Conservation (phyloP, 2,329 filamentous ascomycete species). For the Torrubiellomyces zombiae region DNA sequence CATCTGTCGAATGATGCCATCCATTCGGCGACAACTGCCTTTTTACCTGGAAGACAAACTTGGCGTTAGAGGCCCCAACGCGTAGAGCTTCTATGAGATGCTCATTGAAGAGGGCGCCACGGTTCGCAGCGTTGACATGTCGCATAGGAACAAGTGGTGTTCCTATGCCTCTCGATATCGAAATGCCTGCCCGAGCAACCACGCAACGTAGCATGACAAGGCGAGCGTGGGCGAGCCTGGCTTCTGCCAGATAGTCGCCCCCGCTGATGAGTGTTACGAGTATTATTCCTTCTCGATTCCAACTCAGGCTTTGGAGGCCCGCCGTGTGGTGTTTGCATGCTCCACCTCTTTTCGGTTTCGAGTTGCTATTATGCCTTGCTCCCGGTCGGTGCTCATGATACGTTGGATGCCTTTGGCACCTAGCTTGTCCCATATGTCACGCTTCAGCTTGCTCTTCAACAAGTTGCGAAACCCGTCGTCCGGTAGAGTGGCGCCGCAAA, state of each 20-base stretch:
- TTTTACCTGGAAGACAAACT: slow-evolving; percentile 26
- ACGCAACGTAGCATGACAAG: no score
- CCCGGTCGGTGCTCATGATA: slow-evolving; percentile 13
- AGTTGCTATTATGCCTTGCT: slow-evolving; percentile 12
- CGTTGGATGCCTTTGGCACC: slow-evolving; percentile 1
- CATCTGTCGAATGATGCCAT: slow-evolving; percentile 30
- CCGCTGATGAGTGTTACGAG: no score
- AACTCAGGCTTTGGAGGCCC: slow-evolving; percentile 1
- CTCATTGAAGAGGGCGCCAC: slow-evolving; percentile 35
- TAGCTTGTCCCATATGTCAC: slow-evolving; percentile 1
- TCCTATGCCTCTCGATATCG: no score
- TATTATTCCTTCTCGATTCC: not conserved
- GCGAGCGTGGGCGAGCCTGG: no score
- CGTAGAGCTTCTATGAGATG: slow-evolving; percentile 16
- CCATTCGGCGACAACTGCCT: slow-evolving; percentile 22
- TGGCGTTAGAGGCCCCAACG: slow-evolving; percentile 18
- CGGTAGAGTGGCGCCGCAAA: slow-evolving; percentile 24
- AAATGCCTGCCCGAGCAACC: no score
- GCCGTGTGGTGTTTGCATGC: slow-evolving; percentile 7
- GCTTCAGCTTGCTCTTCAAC: slow-evolving; percentile 10
- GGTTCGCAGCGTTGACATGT: no score
- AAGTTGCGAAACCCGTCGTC: slow-evolving; percentile 18
- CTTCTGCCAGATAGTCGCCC: no score
- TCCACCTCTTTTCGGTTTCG: slow-evolving; percentile 5
- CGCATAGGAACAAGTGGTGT: no score